A percentile compares a stretch with the other conserved stretches of the same genome.
Evolutionary conservation across 2,329 filamentous ascomycete genomes (phyloP).

Genomic region (Uncinocarpus reesii): DNA sequence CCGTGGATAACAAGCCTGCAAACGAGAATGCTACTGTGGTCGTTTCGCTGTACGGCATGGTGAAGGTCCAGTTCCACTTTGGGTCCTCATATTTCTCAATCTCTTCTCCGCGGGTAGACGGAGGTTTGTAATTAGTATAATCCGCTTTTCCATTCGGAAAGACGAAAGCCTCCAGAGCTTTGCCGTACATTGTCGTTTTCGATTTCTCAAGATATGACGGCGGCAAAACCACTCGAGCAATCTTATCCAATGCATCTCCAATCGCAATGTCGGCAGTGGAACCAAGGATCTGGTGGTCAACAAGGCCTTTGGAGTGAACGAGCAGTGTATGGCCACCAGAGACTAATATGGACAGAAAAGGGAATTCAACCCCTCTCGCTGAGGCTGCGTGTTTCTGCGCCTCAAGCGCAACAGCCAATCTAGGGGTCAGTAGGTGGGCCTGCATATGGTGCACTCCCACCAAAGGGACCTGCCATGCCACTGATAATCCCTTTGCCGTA

Average conservation of each 20-base stretch:
- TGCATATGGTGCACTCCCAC: conserved; percentile 95
- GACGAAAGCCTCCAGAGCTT: conserved; percentile 66
- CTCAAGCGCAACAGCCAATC: conserved; percentile 56
- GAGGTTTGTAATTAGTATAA: conserved; percentile 47
- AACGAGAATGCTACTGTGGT: conserved; percentile 60
- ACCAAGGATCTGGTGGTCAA: conserved; percentile 62
- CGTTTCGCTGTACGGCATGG: conserved; percentile 55
- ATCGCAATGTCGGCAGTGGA: conserved; percentile 71
- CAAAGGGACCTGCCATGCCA: conserved; percentile 73
- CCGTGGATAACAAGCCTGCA: conserved; percentile 56
- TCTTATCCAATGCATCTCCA: conserved; percentile 82
- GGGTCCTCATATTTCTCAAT: conserved; percentile 40
- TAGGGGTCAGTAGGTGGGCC: conserved; percentile 80
- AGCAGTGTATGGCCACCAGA: conserved; percentile 90
- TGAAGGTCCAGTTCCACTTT: conserved; percentile 57
- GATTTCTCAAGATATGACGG: conserved; percentile 43
- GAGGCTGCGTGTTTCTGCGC: neutral
- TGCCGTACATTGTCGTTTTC: conserved; percentile 66
- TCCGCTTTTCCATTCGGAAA: conserved; percentile 45
- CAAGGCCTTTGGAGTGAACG: conserved; percentile 59
- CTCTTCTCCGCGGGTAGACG: conserved; percentile 49
- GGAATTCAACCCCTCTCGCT: conserved; percentile 28
- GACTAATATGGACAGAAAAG: conserved; percentile 78
- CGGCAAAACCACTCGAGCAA: conserved; percentile 66
- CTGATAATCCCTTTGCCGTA: conserved; percentile 74